Evolutionary conservation across 495 filamentous ascomycete genomes (phyloP).

Genomic region (Neurospora sp.): DNA sequence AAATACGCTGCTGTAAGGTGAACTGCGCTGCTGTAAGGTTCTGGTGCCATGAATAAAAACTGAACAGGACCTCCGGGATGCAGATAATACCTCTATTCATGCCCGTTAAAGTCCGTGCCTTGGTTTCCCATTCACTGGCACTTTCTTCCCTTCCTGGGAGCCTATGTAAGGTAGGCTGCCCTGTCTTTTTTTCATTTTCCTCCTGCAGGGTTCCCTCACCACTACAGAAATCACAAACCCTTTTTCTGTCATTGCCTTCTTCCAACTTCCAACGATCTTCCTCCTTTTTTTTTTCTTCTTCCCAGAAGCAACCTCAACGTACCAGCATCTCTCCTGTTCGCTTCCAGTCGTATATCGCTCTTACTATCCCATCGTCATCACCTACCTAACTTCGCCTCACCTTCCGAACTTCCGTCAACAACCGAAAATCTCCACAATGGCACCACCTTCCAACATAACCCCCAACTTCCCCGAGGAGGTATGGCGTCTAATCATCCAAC

Average conservation of each 20-base stretch:
- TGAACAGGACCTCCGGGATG: neutral
- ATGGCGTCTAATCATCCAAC: neutral
- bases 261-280: neutral
- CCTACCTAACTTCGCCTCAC: neutral
- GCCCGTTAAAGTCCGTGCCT: neutral
- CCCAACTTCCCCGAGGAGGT: neutral
- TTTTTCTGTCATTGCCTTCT: neutral
- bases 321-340: neutral
- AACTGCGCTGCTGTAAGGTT: too few species aligned
- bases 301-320: neutral
- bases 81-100: neutral
- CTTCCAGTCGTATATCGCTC: neutral
- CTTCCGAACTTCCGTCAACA: neutral
- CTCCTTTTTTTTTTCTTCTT: neutral
- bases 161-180: too few species aligned
- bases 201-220: neutral
- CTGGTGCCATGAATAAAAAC: too few species aligned
- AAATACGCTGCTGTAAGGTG: neutral
- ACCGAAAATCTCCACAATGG: neutral
- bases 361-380: neutral
- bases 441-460: neutral
- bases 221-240: neutral
- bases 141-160: too few species aligned
- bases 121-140: too few species aligned
- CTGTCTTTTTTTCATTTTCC: neutral